Evolutionary conservation across 768 basidiomycete genomes (phyloP), one percentile per base, ranked within the genome.

Genomic region (Tricholoma terreum): DNA sequence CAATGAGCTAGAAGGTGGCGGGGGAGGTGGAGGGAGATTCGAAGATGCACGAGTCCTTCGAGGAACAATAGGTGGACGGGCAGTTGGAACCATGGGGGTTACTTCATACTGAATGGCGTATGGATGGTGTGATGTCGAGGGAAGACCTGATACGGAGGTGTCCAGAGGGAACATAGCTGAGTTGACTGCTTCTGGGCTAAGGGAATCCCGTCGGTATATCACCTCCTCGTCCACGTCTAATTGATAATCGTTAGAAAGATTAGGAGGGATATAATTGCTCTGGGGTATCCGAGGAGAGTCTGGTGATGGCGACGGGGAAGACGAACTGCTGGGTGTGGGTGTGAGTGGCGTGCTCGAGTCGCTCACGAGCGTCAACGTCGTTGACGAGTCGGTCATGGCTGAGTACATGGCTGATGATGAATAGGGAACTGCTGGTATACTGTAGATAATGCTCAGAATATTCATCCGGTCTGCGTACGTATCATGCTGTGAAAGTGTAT

Each of bases 381-480:
- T 27, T 6, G 60, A 19, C 54, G 62, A 55, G 40, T 61, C 61
- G 24, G 67, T 61, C 34, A 69, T 50, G 48, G 64, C 63, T 34
- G 71, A 69, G 69, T 82, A 83, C 50, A 79, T 65, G 6, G 82
- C 78, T 14, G 83, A 70, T 24, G 84, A 80, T 10, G 88, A 79
- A 66, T 89, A 84, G 19, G 87, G 87, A 43, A 84, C 81, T 43
- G 88, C 81, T 22, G 89, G 89, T 70, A 94, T 92, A 70, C 85
- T 88, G 76, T 94, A 94, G 60, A 93, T 92, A 61, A 91, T 80
- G 64, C 89, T 90, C 55, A 96, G 81, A 67, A 95, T 94, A 66
- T 90, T 89, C 89, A 96, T 93, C 52, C 94, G 84, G 71, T 96
- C 92, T 57, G 90, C 92, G 71, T 96, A 96, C 8, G 94, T 95